These are phyloP conservation scores for Termitomyces sp. DNA, from an alignment of 768 basidiomycete species.

Conservation along the genomic window DNA sequence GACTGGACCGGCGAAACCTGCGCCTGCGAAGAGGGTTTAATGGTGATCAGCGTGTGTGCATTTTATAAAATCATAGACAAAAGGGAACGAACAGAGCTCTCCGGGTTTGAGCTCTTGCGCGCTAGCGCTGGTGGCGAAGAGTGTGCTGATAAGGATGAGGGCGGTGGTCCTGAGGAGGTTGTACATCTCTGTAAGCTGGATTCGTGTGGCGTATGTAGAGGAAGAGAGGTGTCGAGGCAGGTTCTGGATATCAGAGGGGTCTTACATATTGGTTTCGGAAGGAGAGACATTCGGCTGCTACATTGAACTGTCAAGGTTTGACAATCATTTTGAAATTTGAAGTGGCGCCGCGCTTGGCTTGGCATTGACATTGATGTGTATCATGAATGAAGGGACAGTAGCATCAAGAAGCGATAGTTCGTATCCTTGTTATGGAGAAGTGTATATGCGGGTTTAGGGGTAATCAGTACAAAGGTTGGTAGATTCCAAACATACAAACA, in stretches of 20 bases:
- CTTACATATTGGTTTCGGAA: too few relatives aligned
- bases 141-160: background rate
- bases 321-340: too few relatives aligned
- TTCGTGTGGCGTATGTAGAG: too few relatives aligned
- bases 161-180: background rate
- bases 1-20: conserved; percentile 12
- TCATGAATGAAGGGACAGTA: background rate
- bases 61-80: too few relatives aligned
- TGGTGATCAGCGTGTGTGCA: background rate
- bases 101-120: background rate
- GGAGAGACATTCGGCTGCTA: too few relatives aligned
- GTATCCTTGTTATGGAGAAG: too few relatives aligned
- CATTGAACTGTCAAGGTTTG: too few relatives aligned
- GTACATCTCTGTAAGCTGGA: background rate
- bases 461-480: background rate
- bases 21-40: background rate
- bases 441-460: background rate
- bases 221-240: background rate
- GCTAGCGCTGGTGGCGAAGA: background rate
- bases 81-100: conserved; percentile 4
- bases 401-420: too few relatives aligned
- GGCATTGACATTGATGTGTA: too few relatives aligned
- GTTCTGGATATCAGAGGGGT: background rate
- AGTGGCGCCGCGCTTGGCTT: too few relatives aligned
- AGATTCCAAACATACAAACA: background rate